A percentile compares a stretch with the other conserved stretches of the same genome.
These are phyloP conservation scores for Mycosarcoma maydis DNA, from an alignment of 1,284 basidiomycete species.

Conservation along the genomic window DNA sequence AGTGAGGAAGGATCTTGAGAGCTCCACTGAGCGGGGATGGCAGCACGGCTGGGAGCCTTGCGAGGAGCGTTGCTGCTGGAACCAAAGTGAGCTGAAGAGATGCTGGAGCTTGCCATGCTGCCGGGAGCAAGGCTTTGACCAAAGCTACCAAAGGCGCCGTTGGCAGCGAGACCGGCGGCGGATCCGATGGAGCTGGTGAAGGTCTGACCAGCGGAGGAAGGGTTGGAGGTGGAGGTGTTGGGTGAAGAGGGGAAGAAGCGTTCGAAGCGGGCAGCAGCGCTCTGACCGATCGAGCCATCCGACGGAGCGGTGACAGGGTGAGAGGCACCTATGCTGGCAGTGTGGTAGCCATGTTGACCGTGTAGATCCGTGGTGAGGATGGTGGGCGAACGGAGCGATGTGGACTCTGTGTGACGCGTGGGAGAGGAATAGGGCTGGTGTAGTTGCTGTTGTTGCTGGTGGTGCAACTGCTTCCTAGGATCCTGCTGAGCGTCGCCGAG, in stretches of 20 bases:
- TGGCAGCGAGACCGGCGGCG: conserved; percentile 30
- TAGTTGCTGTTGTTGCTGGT: conserved; percentile 3
- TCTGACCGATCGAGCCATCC: conserved; percentile 27
- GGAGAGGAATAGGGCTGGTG: conserved; percentile 23
- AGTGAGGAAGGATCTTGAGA: conserved; percentile 30
- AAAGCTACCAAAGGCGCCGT: conserved; percentile 53
- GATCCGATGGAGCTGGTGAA: conserved; percentile 42
- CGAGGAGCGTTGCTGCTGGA: conserved; percentile 25
- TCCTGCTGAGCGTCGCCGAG: conserved; percentile 35
- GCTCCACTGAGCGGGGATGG: conserved; percentile 49
- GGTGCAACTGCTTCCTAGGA: conserved; percentile 21
- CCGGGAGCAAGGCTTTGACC: conserved; percentile 44
- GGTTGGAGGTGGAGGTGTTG: conserved; percentile 25
- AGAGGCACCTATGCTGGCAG: conserved; percentile 5
- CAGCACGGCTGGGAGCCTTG: conserved; percentile 34
- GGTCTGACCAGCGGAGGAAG: conserved; percentile 34
- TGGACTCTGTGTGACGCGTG: conserved; percentile 17
- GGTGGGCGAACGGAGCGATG: conserved; percentile 37
- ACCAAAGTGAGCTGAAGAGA: conserved; percentile 42
- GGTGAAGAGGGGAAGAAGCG: conserved; percentile 56
- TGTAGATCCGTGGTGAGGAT: conserved; percentile 26
- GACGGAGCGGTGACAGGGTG: conserved; percentile 13
- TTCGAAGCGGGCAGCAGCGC: conserved; percentile 59
- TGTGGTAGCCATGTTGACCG: conserved; percentile 24
- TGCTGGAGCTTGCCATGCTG: conserved; percentile 26